A percentile compares a stretch with the other conserved stretches of the same genome.
These are phyloP conservation scores for Globisporangium canariense DNA, from an alignment of 352 stramenopile species.

Conservation along the genomic window DNA sequence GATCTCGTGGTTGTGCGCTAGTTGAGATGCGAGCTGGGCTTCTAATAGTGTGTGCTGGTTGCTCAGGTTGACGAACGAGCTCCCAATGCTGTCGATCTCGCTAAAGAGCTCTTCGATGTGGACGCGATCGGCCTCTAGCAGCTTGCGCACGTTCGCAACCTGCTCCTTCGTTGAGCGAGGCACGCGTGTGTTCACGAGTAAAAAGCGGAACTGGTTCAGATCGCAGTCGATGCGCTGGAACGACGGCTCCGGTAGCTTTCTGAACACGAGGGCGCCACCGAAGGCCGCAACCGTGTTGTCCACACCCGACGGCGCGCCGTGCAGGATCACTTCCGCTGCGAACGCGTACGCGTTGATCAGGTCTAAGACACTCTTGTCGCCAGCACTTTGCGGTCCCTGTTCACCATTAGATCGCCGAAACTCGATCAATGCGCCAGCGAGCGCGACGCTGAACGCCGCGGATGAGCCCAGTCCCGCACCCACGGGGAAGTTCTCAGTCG, in stretches of 20 bases:
- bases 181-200: conserved; percentile 91
- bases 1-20: conserved; percentile 75
- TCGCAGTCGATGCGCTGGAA: conserved; percentile 48
- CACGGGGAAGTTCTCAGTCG: conserved; percentile 59
- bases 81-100: conserved; percentile 73
- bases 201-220: conserved; percentile 72
- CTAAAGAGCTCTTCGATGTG: conserved; percentile 61
- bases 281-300: conserved; percentile 91
- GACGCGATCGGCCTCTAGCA: conserved; percentile 48
- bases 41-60: conserved; percentile 38
- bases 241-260: conserved; percentile 42
- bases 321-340: conserved; percentile 85
- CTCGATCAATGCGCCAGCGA: conserved; percentile 60
- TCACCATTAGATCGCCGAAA: conserved; percentile 12
- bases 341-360: conserved; percentile 87
- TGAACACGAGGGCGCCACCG: conserved; percentile 83
- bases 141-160: conserved; percentile 68
- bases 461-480: conserved; percentile 91
- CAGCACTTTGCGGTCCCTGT: too few relatives aligned
- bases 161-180: conserved; percentile 85
- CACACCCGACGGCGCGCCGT: conserved; percentile 88
- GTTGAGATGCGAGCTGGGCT: conserved; percentile 35
- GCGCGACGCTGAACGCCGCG: conserved; percentile 84
- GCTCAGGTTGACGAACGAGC: conserved; percentile 50
- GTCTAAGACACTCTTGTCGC: conserved; percentile 17